Base-by-base conservation (phyloP, 116 monocot genomes). In the Phalaenopsis hybrid region DNA sequence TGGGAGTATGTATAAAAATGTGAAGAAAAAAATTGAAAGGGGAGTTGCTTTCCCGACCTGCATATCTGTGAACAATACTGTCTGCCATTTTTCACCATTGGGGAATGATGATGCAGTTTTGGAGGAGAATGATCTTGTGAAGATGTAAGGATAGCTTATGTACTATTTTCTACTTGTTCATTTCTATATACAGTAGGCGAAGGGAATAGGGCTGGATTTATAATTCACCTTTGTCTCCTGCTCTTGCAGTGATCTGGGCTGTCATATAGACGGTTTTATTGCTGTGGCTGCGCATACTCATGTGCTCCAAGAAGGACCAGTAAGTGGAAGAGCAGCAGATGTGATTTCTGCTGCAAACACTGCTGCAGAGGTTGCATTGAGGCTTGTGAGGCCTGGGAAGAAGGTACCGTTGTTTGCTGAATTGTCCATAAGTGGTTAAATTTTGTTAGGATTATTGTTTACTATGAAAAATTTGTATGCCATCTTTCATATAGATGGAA, bases 241-340 rank as follows among this genome's bases (percentile, higher is more conserved):
- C 15, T 41, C 20, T 75, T 89, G 80, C 90, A 94, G 99, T 76
- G 94, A 99, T 85, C 86, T 99, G 94, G 99, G 94, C 8, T 94
- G 92, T 16, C 99, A 99, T 76, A 99, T 99, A 61, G 99, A 99
- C 88, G 99, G 99, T 59, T 99, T 99, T 82, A 99, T 99, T 81
- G 91, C 96, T 0, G 94, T 99, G 34, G 92, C 92, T 50, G 99
- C 91, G 1, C 95, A 99, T 79, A 99, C 96, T 52, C 94, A 95
- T 82, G 94, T 95, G 2, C 52, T 99, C 33, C 92, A 92, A 44
- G 83, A 89, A 51, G 99, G 94, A 6, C 91, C 92, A 9, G 82
- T 99, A 16, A 94, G 88, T 57, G 99, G 96, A 18, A 90, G 94
- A 70, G 91, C 91, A 9, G 99, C 99, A 18, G 96, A 99, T 92